Conservation (phyloP, 371 early-diverging fungal species). For the Parasitella parasitica region DNA sequence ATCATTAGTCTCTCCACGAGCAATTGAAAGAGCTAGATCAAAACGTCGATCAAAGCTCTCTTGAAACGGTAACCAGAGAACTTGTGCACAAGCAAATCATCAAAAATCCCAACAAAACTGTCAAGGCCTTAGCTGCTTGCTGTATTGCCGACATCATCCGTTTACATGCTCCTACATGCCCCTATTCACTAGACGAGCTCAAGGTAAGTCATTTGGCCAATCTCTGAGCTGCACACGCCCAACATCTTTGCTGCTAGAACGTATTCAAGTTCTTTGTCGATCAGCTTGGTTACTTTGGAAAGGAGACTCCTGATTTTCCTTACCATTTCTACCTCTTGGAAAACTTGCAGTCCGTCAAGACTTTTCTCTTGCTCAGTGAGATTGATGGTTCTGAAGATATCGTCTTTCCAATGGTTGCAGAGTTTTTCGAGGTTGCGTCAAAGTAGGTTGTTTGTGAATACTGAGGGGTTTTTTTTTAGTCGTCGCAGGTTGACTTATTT, state of each 20-base stretch:
- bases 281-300: slow-evolving; percentile 67
- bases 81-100: slow-evolving; percentile 68
- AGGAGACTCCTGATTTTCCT: slow-evolving; percentile 61
- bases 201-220: slow-evolving; percentile 50
- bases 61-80: slow-evolving; percentile 65
- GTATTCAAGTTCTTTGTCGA: slow-evolving; percentile 80
- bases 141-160: slow-evolving; percentile 92
- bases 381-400: slow-evolving; percentile 31
- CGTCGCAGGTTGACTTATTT: neutral
- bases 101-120: slow-evolving; percentile 76
- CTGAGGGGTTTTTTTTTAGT: neutral
- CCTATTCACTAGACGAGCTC: slow-evolving; percentile 58
- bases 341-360: slow-evolving; percentile 82
- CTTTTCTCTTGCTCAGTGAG: slow-evolving; percentile 68
- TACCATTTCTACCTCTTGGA: slow-evolving; percentile 84
- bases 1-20: slow-evolving; percentile 30
- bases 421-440: slow-evolving; percentile 23
- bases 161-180: slow-evolving; percentile 91
- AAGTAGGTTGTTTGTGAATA: slow-evolving; percentile 11
- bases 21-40: slow-evolving; percentile 36
- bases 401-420: slow-evolving; percentile 10
- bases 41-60: slow-evolving; percentile 46
- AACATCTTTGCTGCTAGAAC: slow-evolving; percentile 36
- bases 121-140: slow-evolving; percentile 77
- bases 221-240: neutral